Conservation (phyloP, 768 basidiomycete genomes). For the Boletus subcaerulescens region DNA sequence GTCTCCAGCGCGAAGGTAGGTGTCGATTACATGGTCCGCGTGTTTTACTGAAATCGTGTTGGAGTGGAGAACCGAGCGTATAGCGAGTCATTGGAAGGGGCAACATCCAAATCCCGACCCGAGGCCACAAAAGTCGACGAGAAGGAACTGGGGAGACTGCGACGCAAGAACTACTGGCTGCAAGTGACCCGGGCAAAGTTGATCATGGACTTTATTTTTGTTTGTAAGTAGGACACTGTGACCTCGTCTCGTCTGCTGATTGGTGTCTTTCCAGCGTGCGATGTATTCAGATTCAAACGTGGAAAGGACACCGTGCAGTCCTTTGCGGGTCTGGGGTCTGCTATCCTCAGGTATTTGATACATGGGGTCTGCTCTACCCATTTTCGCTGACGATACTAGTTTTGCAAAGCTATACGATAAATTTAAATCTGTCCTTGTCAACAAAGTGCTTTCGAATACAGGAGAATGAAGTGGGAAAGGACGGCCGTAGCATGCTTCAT, state of each 20-base stretch:
- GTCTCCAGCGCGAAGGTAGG: conserved; percentile 61
- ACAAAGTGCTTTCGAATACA: conserved; percentile 34
- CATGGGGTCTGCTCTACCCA: not conserved
- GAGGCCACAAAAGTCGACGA: conserved; percentile 58
- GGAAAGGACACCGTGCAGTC: conserved; percentile 61
- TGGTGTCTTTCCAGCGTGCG: conserved; percentile 55
- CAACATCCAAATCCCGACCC: conserved; percentile 67
- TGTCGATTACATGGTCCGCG: not conserved
- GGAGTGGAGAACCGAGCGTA: conserved; percentile 73
- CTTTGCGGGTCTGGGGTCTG: conserved; percentile 64
- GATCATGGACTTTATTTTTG: conserved; percentile 82
- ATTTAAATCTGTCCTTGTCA: conserved; percentile 60
- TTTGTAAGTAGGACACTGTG: conserved; percentile 53
- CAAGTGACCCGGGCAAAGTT: conserved; percentile 68
- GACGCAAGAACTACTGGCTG: conserved; percentile 75
- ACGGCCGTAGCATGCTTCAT: not conserved
- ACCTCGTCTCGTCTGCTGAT: conserved; percentile 7
- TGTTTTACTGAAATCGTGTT: not conserved
- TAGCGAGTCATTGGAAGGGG: conserved; percentile 66
- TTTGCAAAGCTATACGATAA: conserved; percentile 73
- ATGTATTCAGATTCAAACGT: conserved; percentile 68
- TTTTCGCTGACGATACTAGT: conserved; percentile 37
- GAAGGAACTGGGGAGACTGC: conserved; percentile 64
- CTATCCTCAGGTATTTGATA: conserved; percentile 62
- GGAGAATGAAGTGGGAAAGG: conserved; percentile 12